Evolutionary conservation across 129 eudicot species (phyloP).

Genomic region (Artemisia argyi): DNA sequence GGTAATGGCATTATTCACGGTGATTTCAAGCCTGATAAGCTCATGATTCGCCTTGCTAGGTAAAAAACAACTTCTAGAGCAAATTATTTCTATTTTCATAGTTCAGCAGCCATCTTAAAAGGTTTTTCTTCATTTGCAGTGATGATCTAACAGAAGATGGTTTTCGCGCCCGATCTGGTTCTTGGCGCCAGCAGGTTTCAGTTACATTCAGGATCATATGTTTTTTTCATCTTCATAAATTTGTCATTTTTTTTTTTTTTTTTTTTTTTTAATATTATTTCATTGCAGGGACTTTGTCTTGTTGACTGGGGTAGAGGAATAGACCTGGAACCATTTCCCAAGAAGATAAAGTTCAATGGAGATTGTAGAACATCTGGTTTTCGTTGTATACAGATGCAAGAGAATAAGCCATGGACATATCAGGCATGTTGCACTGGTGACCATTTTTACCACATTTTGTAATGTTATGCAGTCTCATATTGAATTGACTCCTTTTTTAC

Average conservation of each 20-base stretch:
- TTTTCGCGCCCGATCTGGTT: slow-evolving; percentile 57
- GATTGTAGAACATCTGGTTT: slow-evolving; percentile 95
- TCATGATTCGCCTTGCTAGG: slow-evolving; percentile 87
- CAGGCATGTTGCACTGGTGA: slow-evolving; percentile 43
- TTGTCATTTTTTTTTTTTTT: not conserved
- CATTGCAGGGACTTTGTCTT: slow-evolving; percentile 86
- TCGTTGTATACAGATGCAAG: slow-evolving; percentile 93
- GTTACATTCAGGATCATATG: not conserved
- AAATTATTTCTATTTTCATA: too few species aligned
- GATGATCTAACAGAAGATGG: slow-evolving; percentile 54
- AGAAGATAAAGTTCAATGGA: slow-evolving; percentile 63
- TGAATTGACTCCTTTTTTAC: slow-evolving; percentile 13
- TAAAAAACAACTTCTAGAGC: slow-evolving; percentile 23
- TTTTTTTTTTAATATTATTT: not conserved
- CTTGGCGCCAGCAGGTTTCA: slow-evolving; percentile 87
- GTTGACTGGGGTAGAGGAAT: slow-evolving; percentile 99
- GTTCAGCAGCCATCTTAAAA: not conserved
- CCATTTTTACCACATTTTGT: not conserved
- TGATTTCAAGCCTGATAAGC: slow-evolving; percentile 94
- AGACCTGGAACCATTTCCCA: slow-evolving; percentile 73
- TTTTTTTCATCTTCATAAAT: not conserved
- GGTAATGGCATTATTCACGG: slow-evolving; percentile 77
- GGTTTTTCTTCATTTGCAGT: slow-evolving; percentile 39
- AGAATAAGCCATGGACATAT: slow-evolving; percentile 86
- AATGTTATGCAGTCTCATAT: not conserved